Evolutionary conservation across 345 rosid genomes (phyloP).

Genomic region (Hypericum androsaemum): DNA sequence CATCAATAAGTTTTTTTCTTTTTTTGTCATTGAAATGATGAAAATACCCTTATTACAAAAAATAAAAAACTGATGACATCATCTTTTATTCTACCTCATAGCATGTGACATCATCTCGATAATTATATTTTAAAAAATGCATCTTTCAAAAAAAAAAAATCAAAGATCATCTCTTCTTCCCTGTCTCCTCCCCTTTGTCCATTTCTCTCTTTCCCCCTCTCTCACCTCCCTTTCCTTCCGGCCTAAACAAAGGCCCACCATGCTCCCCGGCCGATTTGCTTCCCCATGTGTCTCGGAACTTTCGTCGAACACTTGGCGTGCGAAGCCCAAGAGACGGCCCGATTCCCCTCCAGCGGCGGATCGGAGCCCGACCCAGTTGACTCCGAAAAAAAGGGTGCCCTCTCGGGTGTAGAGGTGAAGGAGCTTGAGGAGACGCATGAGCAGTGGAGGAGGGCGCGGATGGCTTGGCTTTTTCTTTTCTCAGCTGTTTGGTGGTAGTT

Average conservation of each 20-base stretch:
- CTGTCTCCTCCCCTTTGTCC: conserved; percentile 17
- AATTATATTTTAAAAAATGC: too few species aligned
- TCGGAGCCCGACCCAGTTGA: conserved; percentile 31
- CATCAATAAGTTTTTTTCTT: too few species aligned
- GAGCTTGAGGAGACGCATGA: conserved; percentile 72
- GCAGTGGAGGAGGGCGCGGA: conserved; percentile 75
- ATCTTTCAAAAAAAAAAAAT: too few species aligned
- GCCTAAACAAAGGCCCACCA: neutral
- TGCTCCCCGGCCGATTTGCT: conserved; percentile 7
- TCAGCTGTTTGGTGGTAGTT: too few species aligned
- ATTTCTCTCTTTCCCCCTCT: conserved; percentile 17
- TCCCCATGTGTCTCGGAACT: conserved; percentile 17
- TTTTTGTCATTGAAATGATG: too few species aligned
- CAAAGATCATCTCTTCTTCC: too few species aligned
- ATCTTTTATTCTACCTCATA: too few species aligned
- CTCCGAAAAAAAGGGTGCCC: neutral
- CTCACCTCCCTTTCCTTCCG: conserved; percentile 3
- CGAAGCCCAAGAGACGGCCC: conserved; percentile 5
- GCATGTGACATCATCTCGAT: too few species aligned
- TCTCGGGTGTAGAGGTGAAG: conserved; percentile 41
- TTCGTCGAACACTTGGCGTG: conserved; percentile 39
- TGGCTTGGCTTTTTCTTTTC: conserved; percentile 82
- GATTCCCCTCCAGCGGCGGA: conserved; percentile 9
- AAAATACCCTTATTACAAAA: too few species aligned
- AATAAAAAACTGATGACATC: too few species aligned